Evolutionary conservation across 345 rosid species (phyloP).

Genomic region (Erysimum cheiranthoides): DNA sequence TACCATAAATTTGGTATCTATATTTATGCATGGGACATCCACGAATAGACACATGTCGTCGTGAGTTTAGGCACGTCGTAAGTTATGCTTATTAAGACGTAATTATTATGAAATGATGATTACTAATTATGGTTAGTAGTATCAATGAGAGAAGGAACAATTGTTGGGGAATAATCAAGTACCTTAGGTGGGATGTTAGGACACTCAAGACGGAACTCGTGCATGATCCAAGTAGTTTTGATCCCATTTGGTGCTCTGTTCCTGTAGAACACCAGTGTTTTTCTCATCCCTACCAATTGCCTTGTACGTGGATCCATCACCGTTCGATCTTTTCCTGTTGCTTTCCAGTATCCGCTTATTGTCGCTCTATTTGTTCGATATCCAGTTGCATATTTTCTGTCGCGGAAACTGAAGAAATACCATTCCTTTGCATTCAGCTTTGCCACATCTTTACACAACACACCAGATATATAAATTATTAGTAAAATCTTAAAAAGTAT

Average conservation of each 20-base stretch:
- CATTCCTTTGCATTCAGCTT: conserved; percentile 93
- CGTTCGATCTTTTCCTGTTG: conserved; percentile 94
- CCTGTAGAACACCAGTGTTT: conserved; percentile 88
- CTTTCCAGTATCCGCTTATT: conserved; percentile 91
- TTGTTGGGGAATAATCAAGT: conserved; percentile 32
- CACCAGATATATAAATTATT: background rate
- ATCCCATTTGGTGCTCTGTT: conserved; percentile 95
- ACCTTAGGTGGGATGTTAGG: conserved; percentile 98
- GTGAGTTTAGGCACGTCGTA: conserved; percentile 35
- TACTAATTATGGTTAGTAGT: conserved; percentile 40
- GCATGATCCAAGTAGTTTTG: conserved; percentile 99
- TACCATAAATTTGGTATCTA: conserved; percentile 33
- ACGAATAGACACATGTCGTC: conserved; percentile 39
- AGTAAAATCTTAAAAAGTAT: background rate
- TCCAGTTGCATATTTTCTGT: conserved; percentile 92
- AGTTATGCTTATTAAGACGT: conserved; percentile 34
- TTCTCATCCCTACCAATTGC: conserved; percentile 91
- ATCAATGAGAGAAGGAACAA: conserved; percentile 25
- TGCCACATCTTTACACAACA: conserved; percentile 68
- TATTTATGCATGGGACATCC: conserved; percentile 30
- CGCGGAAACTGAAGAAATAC: conserved; percentile 98
- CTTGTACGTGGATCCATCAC: conserved; percentile 69
- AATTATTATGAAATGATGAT: conserved; percentile 33
- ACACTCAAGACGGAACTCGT: conserved; percentile 91
- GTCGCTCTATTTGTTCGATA: conserved; percentile 91